Evolutionary conservation across 1,284 basidiomycete genomes (phyloP).

Genomic region (Grifola frondosa): DNA sequence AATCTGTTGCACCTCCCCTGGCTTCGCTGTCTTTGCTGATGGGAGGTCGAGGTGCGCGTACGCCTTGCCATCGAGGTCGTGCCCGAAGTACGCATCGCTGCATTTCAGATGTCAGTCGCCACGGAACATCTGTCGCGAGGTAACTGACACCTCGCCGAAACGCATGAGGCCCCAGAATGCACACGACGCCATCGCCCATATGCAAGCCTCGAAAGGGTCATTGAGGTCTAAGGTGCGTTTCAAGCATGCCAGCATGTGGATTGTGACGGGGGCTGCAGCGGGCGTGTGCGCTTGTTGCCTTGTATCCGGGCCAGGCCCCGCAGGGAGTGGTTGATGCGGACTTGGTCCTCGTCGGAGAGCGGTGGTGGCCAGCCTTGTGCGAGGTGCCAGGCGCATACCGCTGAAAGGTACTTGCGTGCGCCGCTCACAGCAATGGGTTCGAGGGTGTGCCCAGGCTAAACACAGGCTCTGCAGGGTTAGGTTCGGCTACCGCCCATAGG

Average conservation of each 20-base stretch:
- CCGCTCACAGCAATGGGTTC: slow-evolving; percentile 29
- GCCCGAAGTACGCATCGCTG: slow-evolving; percentile 3
- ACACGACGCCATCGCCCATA: slow-evolving; percentile 34
- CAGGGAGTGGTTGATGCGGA: slow-evolving; percentile 28
- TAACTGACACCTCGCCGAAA: slow-evolving; percentile 34
- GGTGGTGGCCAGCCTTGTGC: slow-evolving; percentile 35
- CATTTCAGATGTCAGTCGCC: slow-evolving; percentile 24
- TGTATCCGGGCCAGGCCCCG: slow-evolving; percentile 28
- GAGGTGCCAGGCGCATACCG: slow-evolving; percentile 36
- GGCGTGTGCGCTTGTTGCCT: slow-evolving; percentile 11
- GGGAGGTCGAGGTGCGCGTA: slow-evolving; percentile 31
- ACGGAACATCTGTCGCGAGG: slow-evolving; percentile 20
- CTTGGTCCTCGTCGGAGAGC: slow-evolving; percentile 17
- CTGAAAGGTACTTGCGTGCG: slow-evolving; percentile 34
- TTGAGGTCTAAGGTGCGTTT: slow-evolving; percentile 20
- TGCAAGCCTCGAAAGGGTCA: slow-evolving; percentile 34
- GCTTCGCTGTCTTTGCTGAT: slow-evolving; percentile 33
- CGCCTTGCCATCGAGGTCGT: slow-evolving; percentile 19
- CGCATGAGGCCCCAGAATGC: slow-evolving; percentile 38
- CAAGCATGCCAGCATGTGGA: slow-evolving; percentile 29
- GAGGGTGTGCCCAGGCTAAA: slow-evolving; percentile 13
- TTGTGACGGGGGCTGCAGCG: slow-evolving; percentile 32
- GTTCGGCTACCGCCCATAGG: slow-evolving; percentile 33
- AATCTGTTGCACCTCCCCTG: slow-evolving; percentile 32
- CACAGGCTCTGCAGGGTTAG: slow-evolving; percentile 15